Evolutionary conservation across 2,329 filamentous ascomycete genomes (phyloP).

Genomic region (Aureobasidium sp.): DNA sequence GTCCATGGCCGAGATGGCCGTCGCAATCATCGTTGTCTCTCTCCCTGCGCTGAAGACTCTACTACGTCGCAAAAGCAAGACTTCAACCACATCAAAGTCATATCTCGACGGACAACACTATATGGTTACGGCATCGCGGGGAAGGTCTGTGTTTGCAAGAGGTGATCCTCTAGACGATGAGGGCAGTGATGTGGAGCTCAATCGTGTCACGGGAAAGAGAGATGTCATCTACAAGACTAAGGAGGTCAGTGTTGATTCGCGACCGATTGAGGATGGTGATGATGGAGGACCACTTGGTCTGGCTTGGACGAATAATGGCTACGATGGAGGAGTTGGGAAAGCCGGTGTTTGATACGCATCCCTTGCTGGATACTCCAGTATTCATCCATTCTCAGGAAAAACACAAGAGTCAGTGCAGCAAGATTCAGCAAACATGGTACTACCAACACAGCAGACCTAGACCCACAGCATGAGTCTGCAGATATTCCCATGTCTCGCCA

Average conservation of each 20-base stretch:
- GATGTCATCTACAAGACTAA: slow-evolving; percentile 7
- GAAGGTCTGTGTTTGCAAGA: neutral
- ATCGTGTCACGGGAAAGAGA: neutral
- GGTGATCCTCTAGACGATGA: neutral
- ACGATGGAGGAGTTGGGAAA: neutral
- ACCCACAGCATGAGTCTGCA: neutral
- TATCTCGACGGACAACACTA: neutral
- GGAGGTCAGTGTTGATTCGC: neutral
- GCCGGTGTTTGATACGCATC: neutral
- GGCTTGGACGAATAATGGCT: neutral
- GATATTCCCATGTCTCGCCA: neutral
- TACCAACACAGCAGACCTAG: neutral
- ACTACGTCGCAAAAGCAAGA: neutral
- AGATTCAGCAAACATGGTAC: neutral
- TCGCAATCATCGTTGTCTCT: slow-evolving; percentile 4
- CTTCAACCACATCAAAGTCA: neutral
- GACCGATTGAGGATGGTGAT: neutral
- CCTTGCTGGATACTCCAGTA: too few species aligned
- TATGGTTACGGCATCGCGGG: neutral
- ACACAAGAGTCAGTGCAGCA: neutral
- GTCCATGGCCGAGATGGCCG: slow-evolving; percentile 3
- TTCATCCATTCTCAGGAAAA: neutral
- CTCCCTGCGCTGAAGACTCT: neutral
- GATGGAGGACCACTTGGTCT: neutral
- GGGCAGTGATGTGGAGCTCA: slow-evolving; percentile 1